These are phyloP conservation scores for Mucor mucedo DNA, from an alignment of 371 early-diverging fungal species.

Conservation along the genomic window DNA sequence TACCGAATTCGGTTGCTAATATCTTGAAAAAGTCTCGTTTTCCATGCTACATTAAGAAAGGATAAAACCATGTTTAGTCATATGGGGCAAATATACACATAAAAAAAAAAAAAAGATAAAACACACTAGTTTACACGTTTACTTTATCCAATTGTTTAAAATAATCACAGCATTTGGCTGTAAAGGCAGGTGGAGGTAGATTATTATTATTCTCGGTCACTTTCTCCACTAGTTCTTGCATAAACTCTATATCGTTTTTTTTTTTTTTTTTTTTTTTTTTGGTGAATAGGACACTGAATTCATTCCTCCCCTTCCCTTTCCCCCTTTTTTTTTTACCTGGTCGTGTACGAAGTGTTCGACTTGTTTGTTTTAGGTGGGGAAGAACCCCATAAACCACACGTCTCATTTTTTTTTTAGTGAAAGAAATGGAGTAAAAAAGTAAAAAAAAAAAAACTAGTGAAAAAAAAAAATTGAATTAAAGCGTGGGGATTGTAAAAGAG, in stretches of 20 bases:
- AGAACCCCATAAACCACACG: too few relatives aligned
- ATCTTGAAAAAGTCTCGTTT: constrained; percentile 57
- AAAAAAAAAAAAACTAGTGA: too few relatives aligned
- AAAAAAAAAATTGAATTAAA: too few relatives aligned
- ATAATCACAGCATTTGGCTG: constrained; percentile 66
- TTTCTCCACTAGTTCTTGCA: constrained; percentile 16
- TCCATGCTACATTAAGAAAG: constrained; percentile 52
- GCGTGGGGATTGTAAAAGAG: too few relatives aligned
- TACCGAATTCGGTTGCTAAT: constrained; percentile 69
- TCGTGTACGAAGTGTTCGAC: neutral
- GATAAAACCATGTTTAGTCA: too few relatives aligned
- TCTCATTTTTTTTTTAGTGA: too few relatives aligned
- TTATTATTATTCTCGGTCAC: constrained; percentile 16
- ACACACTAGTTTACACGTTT: constrained; percentile 1
- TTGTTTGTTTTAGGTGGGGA: neutral
- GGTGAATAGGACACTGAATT: too few relatives aligned
- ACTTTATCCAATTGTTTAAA: constrained; percentile 61
- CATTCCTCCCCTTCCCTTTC: neutral
- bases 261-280: too few relatives aligned
- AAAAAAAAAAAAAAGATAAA: too few relatives aligned
- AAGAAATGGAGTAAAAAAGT: too few relatives aligned
- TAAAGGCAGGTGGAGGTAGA: constrained; percentile 59
- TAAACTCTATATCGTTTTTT: neutral
- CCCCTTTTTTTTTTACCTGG: too few relatives aligned
- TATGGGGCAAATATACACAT: neutral